Base-by-base conservation (phyloP, 176 grass and related monocot genomes). In the Thinopyrum elongatum region DNA sequence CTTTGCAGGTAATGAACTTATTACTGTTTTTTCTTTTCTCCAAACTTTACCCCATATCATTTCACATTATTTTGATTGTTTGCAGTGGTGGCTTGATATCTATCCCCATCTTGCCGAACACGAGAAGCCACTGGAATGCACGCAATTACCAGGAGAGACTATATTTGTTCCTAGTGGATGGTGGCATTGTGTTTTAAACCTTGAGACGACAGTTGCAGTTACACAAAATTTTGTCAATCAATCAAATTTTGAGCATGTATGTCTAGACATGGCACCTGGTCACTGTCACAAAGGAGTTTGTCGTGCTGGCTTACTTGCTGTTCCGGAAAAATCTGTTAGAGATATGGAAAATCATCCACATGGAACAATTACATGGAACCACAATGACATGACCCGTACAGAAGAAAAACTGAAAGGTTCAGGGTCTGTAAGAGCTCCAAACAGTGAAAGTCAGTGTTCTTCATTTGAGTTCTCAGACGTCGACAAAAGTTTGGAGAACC, bases 151-250 rank as follows among this genome's bases (percentile, higher is more conserved):
- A 59, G 97, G 97, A 90, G 93, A 98, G 88, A 98, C 94, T 21
- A 95, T 98, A 90, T 98, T 87, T 89, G 94, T 98, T 90, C 97
- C 97, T 42, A 98, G 84, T 95, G 97, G 97, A 36, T 98, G 97
- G 97, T 98, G 97, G 97, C 97, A 98, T 91, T 98, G 97, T 35
- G 94, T 98, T 90, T 87, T 98, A 63, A 98, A 98, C 86, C 84
- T 98, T 23, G 97, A 98, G 84, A 95, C 84, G 57, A 94, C 93
- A 34, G 27, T 98, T 79, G 97, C 97, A 72, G 86, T 98, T 28
- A 98, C 97, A 61, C 97, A 98, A 42, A 98, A 98, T 65, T 98
- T 94, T 88, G 97, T 95, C 30, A 95, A 92, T 63, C 78, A 85
- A 86, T 91, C 88, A 77, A 98, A 98, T 88, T 95, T 98, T 85